These are phyloP conservation scores for Gynandropsis gynandra DNA, from an alignment of 345 rosid genomes.

Conservation along the genomic window DNA sequence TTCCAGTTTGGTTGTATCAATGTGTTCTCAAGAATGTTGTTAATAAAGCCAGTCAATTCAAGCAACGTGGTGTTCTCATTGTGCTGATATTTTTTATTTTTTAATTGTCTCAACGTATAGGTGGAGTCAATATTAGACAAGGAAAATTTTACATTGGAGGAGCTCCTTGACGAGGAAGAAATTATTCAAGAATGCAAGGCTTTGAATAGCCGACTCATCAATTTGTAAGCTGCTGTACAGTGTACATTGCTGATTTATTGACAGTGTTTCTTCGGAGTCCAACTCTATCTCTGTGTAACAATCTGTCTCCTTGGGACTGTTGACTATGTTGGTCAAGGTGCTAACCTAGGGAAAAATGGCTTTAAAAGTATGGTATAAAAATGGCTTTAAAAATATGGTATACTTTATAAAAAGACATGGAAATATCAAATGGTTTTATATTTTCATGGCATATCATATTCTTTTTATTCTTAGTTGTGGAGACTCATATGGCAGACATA, in stretches of 20 bases:
- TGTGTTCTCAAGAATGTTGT: slow-evolving; percentile 1
- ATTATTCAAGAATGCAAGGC: slow-evolving; percentile 99
- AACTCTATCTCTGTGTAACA: background rate
- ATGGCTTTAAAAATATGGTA: background rate
- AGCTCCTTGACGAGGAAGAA: slow-evolving; percentile 99
- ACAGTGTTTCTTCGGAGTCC: slow-evolving; percentile 2
- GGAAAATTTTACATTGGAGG: slow-evolving; percentile 87
- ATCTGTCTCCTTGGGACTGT: background rate
- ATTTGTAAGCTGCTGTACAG: slow-evolving; percentile 48
- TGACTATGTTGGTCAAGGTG: background rate
- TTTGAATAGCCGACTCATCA: slow-evolving; percentile 87
- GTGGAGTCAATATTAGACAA: slow-evolving; percentile 88
- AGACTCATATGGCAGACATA: background rate
- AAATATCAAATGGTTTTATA: too few relatives aligned
- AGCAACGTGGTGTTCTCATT: slow-evolving; percentile 1
- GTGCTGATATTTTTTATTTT: slow-evolving; percentile 14
- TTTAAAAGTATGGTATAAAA: background rate
- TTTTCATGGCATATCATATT: background rate
- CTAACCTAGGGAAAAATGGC: background rate
- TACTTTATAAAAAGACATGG: background rate
- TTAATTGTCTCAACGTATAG: slow-evolving; percentile 36
- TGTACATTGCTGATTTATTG: background rate
- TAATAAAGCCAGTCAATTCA: background rate
- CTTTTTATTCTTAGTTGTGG: slow-evolving; percentile 4
- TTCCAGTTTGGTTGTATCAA: background rate